These are phyloP conservation scores for Fusarium liriodendri DNA, from an alignment of 2,329 filamentous ascomycete species.

Conservation along the genomic window DNA sequence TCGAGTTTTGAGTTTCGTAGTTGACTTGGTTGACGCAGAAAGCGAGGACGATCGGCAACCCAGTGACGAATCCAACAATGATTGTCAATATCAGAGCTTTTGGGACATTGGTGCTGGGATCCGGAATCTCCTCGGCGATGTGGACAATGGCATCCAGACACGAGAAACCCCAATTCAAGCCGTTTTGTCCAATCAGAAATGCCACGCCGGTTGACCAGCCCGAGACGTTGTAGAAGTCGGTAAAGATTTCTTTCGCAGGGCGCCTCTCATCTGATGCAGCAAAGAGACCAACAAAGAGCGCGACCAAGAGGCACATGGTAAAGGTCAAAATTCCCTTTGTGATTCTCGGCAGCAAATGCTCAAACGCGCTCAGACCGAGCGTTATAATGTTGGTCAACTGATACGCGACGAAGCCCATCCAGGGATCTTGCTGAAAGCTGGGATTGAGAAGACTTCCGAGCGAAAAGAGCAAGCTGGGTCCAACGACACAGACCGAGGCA, in stretches of 20 bases:
- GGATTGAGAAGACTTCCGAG: not conserved
- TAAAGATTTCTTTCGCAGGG: not conserved
- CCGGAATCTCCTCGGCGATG: not conserved
- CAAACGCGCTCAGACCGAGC: not conserved
- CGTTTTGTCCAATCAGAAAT: not conserved
- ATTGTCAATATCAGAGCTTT: not conserved
- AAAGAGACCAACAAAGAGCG: not conserved
- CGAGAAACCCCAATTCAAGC: not conserved
- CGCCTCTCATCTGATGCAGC: not conserved
- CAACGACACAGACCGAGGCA: not conserved
- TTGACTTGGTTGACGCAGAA: not conserved
- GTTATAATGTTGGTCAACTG: not conserved
- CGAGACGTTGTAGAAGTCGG: not conserved
- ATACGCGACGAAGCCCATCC: not conserved
- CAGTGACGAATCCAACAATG: not conserved
- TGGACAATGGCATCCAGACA: not conserved
- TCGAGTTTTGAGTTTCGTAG: not conserved
- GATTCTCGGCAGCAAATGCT: not conserved
- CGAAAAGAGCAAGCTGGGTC: not conserved
- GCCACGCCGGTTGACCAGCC: not conserved
- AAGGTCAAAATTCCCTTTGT: not conserved
- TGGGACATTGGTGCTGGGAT: not conserved
- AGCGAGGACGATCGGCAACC: not conserved
- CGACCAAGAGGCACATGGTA: not conserved
- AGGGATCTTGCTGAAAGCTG: not conserved